Percentiles rank a stretch among this genome's conserved stretches.
Evolutionary conservation across 257 asterid genomes (phyloP).

Genomic region (Solanum megistacrolobum): DNA sequence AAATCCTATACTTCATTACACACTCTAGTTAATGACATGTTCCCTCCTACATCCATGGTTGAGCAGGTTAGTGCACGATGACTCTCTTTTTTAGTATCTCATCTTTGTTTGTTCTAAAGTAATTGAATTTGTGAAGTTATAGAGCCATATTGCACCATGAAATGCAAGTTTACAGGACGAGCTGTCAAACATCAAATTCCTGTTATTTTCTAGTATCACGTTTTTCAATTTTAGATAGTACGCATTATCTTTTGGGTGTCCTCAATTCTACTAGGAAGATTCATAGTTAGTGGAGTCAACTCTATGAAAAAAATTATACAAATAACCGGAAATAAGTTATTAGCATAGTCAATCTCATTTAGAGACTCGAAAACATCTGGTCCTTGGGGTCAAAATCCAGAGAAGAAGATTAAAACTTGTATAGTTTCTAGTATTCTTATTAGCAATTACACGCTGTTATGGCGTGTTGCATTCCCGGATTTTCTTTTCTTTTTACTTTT

Average conservation of each 20-base stretch:
- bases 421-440: neutral
- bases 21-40: slow-evolving; percentile 92
- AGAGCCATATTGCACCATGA: neutral
- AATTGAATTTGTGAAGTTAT: neutral
- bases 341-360: neutral
- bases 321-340: neutral
- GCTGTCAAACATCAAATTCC: neutral
- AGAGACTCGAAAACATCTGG: neutral
- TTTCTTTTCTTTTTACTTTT: neutral
- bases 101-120: neutral
- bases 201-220: neutral
- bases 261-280: neutral
- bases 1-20: slow-evolving; percentile 93
- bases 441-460: neutral
- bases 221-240: neutral
- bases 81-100: neutral
- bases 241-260: neutral
- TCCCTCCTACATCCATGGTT: slow-evolving; percentile 85
- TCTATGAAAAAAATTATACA: neutral
- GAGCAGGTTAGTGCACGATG: slow-evolving; percentile 60
- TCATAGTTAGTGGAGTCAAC: neutral
- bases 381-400: neutral
- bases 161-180: neutral
- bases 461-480: neutral
- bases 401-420: neutral